Base-by-base conservation (phyloP, 2,329 filamentous ascomycete species). In the Coniella lustricola region DNA sequence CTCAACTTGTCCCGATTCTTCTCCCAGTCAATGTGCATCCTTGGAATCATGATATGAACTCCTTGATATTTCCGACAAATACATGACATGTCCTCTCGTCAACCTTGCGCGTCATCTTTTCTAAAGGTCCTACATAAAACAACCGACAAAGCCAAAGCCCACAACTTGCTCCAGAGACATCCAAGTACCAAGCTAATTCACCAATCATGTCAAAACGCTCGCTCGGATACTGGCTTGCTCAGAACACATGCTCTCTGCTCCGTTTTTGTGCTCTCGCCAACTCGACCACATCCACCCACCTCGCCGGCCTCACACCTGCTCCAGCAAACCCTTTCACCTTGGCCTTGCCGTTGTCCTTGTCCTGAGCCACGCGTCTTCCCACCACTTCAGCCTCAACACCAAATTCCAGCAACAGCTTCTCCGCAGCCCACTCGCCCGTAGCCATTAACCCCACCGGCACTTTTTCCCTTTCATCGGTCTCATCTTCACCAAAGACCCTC, bases 391-490 rank as follows among this genome's bases (percentile, higher is more conserved):
- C 69, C 41, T 76, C 71, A 3, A 69, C 59, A 0, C 69, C 76
- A 51, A 77, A 76, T 37, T 66, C 61, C 42, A 79, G 52, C 54
- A 79, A 56, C 3, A 65, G 62, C 44, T 73, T 67, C 57, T 79
- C 76, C 3, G 64, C 65, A 1, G 71, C 73, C 76, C 76, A 79
- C 56, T 79, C 76, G 0, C 72, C 75, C 40, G 70, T 74, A 1
- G 69, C 75, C 75, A 79, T 79, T 29, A 79, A 57, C 1, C 76
- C 76, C 3, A 79, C 66, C 0, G 76, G 75, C 0, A 79, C 62
- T 51, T 68, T 70, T 0, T 68, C 72, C 17, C 68, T 70, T 0
- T 68, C 72, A n/a, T 56, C 54, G 0, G 60, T 60, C 25, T 59
- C 59, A 2, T 58, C 61, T 2, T 62, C 64, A 0, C 69, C 56